A percentile compares a stretch with the other conserved stretches of the same genome.
Conservation (phyloP, 2,329 filamentous ascomycete genomes). For the Raffaelea albimanens region DNA sequence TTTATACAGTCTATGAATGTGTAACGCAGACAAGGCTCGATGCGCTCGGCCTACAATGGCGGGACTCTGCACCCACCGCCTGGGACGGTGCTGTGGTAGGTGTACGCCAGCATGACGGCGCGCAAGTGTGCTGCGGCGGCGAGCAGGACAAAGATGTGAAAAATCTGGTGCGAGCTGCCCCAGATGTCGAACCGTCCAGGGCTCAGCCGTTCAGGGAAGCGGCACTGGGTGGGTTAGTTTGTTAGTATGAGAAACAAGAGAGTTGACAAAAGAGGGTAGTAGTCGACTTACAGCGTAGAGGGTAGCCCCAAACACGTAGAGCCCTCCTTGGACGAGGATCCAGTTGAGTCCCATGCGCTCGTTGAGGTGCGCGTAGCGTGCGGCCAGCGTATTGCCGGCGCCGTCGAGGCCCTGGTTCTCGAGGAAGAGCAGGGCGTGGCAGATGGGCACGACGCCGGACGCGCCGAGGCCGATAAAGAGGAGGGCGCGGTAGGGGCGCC, state of each 20-base stretch:
- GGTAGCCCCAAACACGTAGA: constrained; percentile 79
- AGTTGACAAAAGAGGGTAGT: background rate
- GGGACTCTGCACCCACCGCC: constrained; percentile 37
- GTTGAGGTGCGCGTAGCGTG: constrained; percentile 57
- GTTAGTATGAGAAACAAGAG: background rate
- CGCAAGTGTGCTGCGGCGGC: constrained; percentile 75
- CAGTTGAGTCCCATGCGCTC: constrained; percentile 71
- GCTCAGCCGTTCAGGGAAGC: constrained; percentile 71
- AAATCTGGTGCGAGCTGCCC: constrained; percentile 92
- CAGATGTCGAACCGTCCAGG: constrained; percentile 82
- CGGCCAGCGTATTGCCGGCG: constrained; percentile 21
- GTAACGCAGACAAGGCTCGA: too few species aligned
- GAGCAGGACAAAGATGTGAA: constrained; percentile 79
- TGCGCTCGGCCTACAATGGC: background rate
- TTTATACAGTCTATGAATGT: too few species aligned
- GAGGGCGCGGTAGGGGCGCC: constrained; percentile 73
- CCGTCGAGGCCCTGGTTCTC: constrained; percentile 1
- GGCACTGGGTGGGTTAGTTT: constrained; percentile 36
- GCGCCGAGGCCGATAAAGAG: constrained; percentile 88
- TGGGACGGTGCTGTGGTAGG: constrained; percentile 63
- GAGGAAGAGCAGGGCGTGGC: constrained; percentile 53
- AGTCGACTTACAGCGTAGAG: constrained; percentile 64
- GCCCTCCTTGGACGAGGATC: constrained; percentile 66
- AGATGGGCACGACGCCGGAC: constrained; percentile 72
- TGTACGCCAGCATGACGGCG: constrained; percentile 75